A percentile compares a stretch with the other conserved stretches of the same genome.
Evolutionary conservation across 2,329 filamentous ascomycete species (phyloP).

Genomic region (Periconia digitata): DNA sequence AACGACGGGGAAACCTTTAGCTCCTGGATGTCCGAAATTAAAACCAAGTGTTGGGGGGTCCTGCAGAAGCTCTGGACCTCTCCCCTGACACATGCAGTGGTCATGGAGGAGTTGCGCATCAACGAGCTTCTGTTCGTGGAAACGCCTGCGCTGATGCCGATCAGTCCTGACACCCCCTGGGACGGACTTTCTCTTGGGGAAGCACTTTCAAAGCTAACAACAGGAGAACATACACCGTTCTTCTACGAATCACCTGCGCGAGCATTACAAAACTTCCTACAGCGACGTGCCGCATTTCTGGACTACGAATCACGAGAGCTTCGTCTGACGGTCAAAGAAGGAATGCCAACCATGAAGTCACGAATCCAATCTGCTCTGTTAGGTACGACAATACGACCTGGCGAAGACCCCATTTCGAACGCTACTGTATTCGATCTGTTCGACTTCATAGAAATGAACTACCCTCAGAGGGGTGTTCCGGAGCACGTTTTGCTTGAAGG

Average conservation of each 20-base stretch:
- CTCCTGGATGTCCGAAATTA: slow-evolving; percentile 48
- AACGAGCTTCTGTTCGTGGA: slow-evolving; percentile 80
- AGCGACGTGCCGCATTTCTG: slow-evolving; percentile 73
- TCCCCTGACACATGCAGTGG: slow-evolving; percentile 71
- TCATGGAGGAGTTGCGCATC: slow-evolving; percentile 76
- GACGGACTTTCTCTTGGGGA: slow-evolving; percentile 65
- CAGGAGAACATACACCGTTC: slow-evolving; percentile 57
- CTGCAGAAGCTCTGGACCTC: slow-evolving; percentile 83
- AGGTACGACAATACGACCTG: slow-evolving; percentile 69
- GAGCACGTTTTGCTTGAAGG: slow-evolving; percentile 65
- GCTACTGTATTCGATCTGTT: slow-evolving; percentile 88
- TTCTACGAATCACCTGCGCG: slow-evolving; percentile 67
- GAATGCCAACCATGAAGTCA: slow-evolving; percentile 58
- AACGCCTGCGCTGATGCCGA: slow-evolving; percentile 70
- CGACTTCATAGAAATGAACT: slow-evolving; percentile 77
- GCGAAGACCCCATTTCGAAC: slow-evolving; percentile 66
- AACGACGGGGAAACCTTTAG: slow-evolving; percentile 50
- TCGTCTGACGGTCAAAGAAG: slow-evolving; percentile 70
- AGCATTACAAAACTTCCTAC: slow-evolving; percentile 76
- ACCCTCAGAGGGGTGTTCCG: slow-evolving; percentile 49
- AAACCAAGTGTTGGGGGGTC: slow-evolving; percentile 56
- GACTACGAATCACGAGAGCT: slow-evolving; percentile 87
- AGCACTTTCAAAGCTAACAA: slow-evolving; percentile 25
- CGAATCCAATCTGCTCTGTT: slow-evolving; percentile 66
- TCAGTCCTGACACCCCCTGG: slow-evolving; percentile 71